phyloP scores from a whole-genome alignment of 441 rosid species.

The Codiaeum variegatum region DNA sequence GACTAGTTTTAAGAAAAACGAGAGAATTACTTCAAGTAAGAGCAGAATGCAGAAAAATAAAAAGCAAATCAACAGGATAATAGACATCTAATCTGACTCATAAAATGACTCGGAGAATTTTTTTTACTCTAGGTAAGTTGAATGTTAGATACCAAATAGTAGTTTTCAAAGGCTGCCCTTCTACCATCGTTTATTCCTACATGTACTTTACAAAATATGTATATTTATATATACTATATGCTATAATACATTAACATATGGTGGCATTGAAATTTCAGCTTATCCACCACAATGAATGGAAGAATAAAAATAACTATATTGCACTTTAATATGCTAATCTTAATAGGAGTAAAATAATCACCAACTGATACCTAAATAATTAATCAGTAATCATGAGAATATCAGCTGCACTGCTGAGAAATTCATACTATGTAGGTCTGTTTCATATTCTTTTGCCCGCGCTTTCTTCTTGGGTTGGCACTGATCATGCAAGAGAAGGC shows the following conservation, averaged over 20 bases:
- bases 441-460: constrained; percentile 31
- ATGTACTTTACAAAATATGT: constrained; percentile 11
- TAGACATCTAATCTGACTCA: no score
- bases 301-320: not conserved
- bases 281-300: constrained; percentile 11
- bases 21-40: no score
- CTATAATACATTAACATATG: not conserved
- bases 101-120: no score
- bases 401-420: not conserved
- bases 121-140: no score
- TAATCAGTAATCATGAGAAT: not conserved
- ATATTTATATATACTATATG: no score
- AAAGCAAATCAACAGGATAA: no score
- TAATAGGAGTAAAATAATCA: not conserved
- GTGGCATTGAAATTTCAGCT: constrained; percentile 10
- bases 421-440: constrained; percentile 42
- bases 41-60: no score
- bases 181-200: not conserved
- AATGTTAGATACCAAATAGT: not conserved
- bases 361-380: not conserved
- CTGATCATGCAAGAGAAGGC: constrained; percentile 55
- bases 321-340: constrained; percentile 21
- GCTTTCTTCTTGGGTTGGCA: constrained; percentile 48
- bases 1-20: no score
- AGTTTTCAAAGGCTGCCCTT: not conserved